A percentile compares a stretch with the other conserved stretches of the same genome.
Conservation (phyloP, 1,284 basidiomycete genomes). For the Cryptococcus sp. region DNA sequence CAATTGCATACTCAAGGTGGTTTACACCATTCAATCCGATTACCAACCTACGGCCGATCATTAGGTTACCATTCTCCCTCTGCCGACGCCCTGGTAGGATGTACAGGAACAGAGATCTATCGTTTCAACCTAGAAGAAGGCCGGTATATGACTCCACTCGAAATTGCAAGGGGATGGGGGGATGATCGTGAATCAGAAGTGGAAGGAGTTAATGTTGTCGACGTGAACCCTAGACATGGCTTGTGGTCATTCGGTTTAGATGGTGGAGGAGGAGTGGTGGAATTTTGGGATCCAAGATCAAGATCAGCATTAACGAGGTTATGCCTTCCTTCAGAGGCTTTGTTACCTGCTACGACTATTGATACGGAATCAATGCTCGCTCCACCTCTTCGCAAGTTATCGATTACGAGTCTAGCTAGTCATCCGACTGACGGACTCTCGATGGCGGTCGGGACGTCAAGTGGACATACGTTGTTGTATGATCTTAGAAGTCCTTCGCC, state of each 20-base stretch:
- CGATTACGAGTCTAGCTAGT: conserved; percentile 79
- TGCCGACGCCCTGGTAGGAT: conserved; percentile 71
- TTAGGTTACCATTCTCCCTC: conserved; percentile 85
- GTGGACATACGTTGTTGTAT: conserved; percentile 90
- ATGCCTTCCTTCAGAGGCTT: conserved; percentile 63
- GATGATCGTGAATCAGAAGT: conserved; percentile 53
- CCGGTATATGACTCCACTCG: conserved; percentile 76
- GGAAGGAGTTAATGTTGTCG: conserved; percentile 81
- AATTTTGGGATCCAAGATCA: conserved; percentile 94
- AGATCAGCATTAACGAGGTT: conserved; percentile 59
- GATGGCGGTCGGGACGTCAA: conserved; percentile 89
- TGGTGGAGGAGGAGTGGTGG: conserved; percentile 66
- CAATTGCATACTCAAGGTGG: conserved; percentile 93
- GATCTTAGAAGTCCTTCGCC: conserved; percentile 82
- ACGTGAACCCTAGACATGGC: conserved; percentile 92
- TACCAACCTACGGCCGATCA: conserved; percentile 89
- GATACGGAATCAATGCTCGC: conserved; percentile 32
- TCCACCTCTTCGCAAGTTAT: conserved; percentile 49
- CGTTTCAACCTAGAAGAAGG: conserved; percentile 95
- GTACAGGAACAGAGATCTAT: conserved; percentile 79
- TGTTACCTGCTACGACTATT: conserved; percentile 50
- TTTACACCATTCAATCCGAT: conserved; percentile 84
- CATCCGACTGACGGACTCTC: conserved; percentile 78
- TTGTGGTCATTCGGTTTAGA: conserved; percentile 76
- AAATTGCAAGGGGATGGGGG: conserved; percentile 55